phyloP scores from a whole-genome alignment of 2,329 filamentous ascomycete species.

The Colletotrichum melonis region DNA sequence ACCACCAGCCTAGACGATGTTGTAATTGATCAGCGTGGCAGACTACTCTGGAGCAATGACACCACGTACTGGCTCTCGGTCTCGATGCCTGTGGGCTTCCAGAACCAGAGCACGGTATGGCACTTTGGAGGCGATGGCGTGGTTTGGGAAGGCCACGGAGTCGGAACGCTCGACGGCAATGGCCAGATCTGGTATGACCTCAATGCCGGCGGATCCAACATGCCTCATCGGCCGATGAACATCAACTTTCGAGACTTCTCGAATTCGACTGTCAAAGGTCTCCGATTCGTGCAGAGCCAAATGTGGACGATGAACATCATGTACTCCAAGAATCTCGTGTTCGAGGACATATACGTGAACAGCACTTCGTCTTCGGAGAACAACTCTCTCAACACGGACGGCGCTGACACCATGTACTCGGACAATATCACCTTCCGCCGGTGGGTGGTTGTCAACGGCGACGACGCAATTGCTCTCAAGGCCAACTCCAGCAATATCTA shows the following conservation, averaged over 20 bases:
- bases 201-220: constrained; percentile 55
- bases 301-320: constrained; percentile 71
- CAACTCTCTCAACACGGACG: constrained; percentile 54
- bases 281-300: constrained; percentile 66
- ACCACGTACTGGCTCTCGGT: constrained; percentile 64
- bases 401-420: constrained; percentile 63
- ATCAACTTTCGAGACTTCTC: constrained; percentile 56
- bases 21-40: constrained; percentile 56
- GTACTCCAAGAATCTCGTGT: constrained; percentile 55
- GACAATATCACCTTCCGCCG: constrained; percentile 62
- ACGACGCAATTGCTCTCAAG: constrained; percentile 66
- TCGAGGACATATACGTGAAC: constrained; percentile 65
- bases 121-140: constrained; percentile 65
- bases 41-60: constrained; percentile 54
- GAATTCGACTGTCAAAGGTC: constrained; percentile 58
- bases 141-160: constrained; percentile 58
- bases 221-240: constrained; percentile 62
- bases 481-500: constrained; percentile 66
- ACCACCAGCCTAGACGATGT: constrained; percentile 47
- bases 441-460: constrained; percentile 63
- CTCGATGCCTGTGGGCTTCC: constrained; percentile 62
- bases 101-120: constrained; percentile 67
- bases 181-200: constrained; percentile 70
- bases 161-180: constrained; percentile 68
- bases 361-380: constrained; percentile 52